These are phyloP conservation scores for Fraxinus pennsylvanica DNA, from an alignment of 257 asterid species.

Conservation along the genomic window DNA sequence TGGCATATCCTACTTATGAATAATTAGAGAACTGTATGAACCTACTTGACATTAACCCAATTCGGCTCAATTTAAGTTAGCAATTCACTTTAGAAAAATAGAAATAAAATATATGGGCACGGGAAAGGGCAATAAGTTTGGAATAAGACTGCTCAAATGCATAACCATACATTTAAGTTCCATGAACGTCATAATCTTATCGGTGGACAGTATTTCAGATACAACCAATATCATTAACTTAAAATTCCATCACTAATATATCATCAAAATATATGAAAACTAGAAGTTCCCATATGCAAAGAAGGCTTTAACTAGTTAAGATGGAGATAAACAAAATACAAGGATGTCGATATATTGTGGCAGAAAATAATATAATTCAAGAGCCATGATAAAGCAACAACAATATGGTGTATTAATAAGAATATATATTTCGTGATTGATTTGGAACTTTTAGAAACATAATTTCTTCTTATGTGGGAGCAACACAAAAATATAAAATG, in stretches of 20 bases:
- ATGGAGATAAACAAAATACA: neutral
- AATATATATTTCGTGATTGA: neutral
- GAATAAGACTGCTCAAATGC: neutral
- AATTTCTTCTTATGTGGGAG: neutral
- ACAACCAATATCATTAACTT: neutral
- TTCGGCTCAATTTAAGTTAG: neutral
- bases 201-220: neutral
- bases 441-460: slow-evolving; percentile 19
- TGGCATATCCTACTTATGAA: neutral
- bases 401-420: slow-evolving; percentile 4
- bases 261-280: neutral
- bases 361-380: neutral
- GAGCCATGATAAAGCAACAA: neutral
- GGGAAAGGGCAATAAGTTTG: neutral
- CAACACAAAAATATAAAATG: neutral
- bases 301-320: neutral
- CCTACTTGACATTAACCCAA: neutral
- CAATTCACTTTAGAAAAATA: neutral
- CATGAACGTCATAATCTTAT: neutral
- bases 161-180: neutral
- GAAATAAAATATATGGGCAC: neutral
- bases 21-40: neutral
- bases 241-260: neutral
- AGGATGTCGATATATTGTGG: neutral
- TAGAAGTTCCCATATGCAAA: neutral